Conservation (phyloP, 371 early-diverging fungal genomes). For the Mucor saturninus region DNA sequence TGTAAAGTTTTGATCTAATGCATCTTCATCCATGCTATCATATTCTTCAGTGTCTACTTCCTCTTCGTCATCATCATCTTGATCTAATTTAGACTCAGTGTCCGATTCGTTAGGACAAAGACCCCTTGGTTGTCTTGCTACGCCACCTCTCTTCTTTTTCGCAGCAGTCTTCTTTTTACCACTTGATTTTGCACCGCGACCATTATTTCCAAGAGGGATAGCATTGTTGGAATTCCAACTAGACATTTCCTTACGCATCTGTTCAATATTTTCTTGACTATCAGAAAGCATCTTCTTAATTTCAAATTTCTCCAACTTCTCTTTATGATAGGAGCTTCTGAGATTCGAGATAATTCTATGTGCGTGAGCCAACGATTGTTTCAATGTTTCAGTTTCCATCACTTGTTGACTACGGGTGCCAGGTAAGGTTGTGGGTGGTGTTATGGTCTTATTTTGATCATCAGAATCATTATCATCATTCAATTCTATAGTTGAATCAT, state of each 20-base stretch:
- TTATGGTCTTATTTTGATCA: neutral
- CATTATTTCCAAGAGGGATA: constrained; percentile 1
- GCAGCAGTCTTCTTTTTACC: constrained; percentile 13
- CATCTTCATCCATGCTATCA: constrained; percentile 5
- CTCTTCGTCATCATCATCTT: constrained; percentile 10
- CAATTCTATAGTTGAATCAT: neutral
- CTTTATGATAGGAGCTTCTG: constrained; percentile 50
- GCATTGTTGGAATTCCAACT: constrained; percentile 19
- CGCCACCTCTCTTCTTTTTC: constrained; percentile 24
- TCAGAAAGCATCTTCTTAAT: constrained; percentile 66
- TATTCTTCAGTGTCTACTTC: constrained; percentile 2
- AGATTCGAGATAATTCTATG: constrained; percentile 58
- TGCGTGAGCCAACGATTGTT: constrained; percentile 52
- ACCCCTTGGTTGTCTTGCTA: constrained; percentile 32
- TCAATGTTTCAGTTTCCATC: constrained; percentile 53
- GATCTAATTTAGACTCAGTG: neutral
- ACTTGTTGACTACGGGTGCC: constrained; percentile 32
- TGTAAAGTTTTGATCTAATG: constrained; percentile 1
- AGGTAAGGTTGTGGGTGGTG: constrained; percentile 6
- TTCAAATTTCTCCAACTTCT: constrained; percentile 64
- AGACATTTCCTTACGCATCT: constrained; percentile 54
- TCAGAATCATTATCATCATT: constrained; percentile 14
- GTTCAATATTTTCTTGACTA: constrained; percentile 68
- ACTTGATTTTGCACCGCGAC: constrained; percentile 6
- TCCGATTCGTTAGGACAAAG: constrained; percentile 18